Evolutionary conservation across 371 early-diverging fungal genomes (phyloP).

Genomic region (Syncephalastrum sp.): DNA sequence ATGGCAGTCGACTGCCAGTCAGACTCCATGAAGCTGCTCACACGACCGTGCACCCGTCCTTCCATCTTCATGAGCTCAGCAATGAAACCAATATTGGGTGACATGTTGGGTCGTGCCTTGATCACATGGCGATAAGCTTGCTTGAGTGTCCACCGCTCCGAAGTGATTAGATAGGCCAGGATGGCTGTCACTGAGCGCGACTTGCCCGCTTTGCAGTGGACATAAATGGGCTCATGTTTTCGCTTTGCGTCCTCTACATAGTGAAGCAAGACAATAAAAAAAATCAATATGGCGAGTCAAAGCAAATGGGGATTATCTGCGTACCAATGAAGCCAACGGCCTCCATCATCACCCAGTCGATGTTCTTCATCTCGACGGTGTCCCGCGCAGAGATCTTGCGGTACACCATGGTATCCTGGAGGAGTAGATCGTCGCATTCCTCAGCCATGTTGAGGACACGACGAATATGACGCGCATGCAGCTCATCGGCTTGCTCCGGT

Average conservation of each 20-base stretch:
- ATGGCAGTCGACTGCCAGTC: constrained; percentile 38
- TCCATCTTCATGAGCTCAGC: constrained; percentile 75
- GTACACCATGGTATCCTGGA: constrained; percentile 31
- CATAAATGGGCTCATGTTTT: constrained; percentile 63
- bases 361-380: constrained; percentile 63
- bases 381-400: constrained; percentile 61
- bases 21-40: constrained; percentile 42
- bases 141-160: constrained; percentile 68
- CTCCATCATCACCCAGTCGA: constrained; percentile 55
- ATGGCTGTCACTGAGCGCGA: constrained; percentile 82
- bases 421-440: constrained; percentile 55
- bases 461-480: constrained; percentile 44
- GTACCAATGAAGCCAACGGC: constrained; percentile 65
- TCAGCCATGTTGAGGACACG: constrained; percentile 66
- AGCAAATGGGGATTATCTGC: constrained; percentile 4
- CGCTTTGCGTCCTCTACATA: constrained; percentile 41
- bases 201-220: constrained; percentile 87
- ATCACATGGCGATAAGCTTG: constrained; percentile 76
- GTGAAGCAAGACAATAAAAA: constrained; percentile 2
- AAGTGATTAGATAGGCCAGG: constrained; percentile 70
- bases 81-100: constrained; percentile 87
- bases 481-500: constrained; percentile 45
- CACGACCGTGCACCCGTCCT: constrained; percentile 57
- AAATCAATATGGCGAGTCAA: background rate
- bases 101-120: constrained; percentile 68